phyloP scores from a whole-genome alignment of 345 rosid genomes.

The Raphanus raphanistrum region DNA sequence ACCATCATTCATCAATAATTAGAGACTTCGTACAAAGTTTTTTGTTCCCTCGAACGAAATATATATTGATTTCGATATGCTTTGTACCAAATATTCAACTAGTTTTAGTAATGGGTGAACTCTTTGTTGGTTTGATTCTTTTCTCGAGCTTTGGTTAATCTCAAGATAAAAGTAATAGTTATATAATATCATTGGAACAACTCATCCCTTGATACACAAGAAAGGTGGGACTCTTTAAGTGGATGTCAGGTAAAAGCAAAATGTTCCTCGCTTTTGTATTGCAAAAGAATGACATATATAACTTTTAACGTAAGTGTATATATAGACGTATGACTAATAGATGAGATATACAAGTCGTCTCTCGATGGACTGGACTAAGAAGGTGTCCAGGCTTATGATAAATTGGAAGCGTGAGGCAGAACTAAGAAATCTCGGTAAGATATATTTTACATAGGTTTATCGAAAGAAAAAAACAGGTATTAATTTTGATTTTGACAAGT shows the following conservation, averaged over 20 bases:
- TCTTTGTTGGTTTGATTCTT: constrained; percentile 18
- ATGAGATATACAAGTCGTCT: neutral
- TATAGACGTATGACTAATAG: neutral
- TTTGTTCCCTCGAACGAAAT: neutral
- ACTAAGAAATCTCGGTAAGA: constrained; percentile 23
- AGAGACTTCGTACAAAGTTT: neutral
- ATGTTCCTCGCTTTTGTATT: constrained; percentile 21
- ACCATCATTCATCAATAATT: neutral
- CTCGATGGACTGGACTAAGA: constrained; percentile 14
- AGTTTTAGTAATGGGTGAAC: neutral
- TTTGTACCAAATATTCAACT: neutral
- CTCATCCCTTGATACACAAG: constrained; percentile 17
- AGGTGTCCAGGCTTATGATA: neutral
- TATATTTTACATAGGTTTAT: too few relatives aligned
- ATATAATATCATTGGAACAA: constrained; percentile 10
- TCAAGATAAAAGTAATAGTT: constrained; percentile 4
- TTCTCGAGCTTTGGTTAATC: constrained; percentile 11
- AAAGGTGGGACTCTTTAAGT: neutral
- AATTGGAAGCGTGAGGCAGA: constrained; percentile 14
- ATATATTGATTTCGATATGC: neutral
- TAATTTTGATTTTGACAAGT: neutral
- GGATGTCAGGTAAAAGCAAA: constrained; percentile 15
- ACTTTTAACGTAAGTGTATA: constrained; percentile 8
- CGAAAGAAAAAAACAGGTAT: neutral
- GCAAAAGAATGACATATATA: neutral